Evolutionary conservation across 352 stramenopile species (phyloP).

Genomic region (Pythium sp.): DNA sequence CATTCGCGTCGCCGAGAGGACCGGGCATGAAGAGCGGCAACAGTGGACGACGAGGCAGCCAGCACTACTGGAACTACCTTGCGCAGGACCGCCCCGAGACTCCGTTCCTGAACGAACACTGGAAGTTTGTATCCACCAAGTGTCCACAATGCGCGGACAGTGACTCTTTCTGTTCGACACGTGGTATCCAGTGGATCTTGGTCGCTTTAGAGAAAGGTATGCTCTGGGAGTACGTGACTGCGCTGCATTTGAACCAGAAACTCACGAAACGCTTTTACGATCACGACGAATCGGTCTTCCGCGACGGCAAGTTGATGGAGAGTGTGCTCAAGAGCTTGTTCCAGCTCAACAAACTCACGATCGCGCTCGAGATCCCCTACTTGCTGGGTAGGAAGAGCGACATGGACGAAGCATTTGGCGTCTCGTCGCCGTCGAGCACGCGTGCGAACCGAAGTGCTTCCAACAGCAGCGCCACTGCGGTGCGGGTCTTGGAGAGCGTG

Average conservation of each 20-base stretch:
- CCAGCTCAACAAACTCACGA: constrained; percentile 44
- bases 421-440: constrained; percentile 16
- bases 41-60: not conserved
- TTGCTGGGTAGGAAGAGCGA: constrained; percentile 44
- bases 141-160: constrained; percentile 50
- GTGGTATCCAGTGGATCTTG: constrained; percentile 73
- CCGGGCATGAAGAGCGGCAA: not conserved
- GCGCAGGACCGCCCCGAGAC: constrained; percentile 48
- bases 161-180: constrained; percentile 65
- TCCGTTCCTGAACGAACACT: constrained; percentile 50
- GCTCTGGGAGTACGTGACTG: constrained; percentile 53
- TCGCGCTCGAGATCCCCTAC: constrained; percentile 51
- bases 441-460: not conserved
- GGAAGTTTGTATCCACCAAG: constrained; percentile 51
- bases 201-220: constrained; percentile 55
- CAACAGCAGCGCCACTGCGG: constrained; percentile 18
- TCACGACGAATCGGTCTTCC: constrained; percentile 41
- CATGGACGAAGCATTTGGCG: constrained; percentile 40
- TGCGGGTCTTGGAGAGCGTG: constrained; percentile 62
- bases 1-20: constrained; percentile 7
- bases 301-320: constrained; percentile 36
- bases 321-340: constrained; percentile 49
- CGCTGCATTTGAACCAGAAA: constrained; percentile 38
- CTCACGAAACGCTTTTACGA: constrained; percentile 61
- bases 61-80: constrained; percentile 64